Percentiles rank a stretch among this genome's conserved stretches.
Evolutionary conservation across 2,329 filamentous ascomycete genomes (phyloP).

Genomic region (Paramyrothecium sp.): DNA sequence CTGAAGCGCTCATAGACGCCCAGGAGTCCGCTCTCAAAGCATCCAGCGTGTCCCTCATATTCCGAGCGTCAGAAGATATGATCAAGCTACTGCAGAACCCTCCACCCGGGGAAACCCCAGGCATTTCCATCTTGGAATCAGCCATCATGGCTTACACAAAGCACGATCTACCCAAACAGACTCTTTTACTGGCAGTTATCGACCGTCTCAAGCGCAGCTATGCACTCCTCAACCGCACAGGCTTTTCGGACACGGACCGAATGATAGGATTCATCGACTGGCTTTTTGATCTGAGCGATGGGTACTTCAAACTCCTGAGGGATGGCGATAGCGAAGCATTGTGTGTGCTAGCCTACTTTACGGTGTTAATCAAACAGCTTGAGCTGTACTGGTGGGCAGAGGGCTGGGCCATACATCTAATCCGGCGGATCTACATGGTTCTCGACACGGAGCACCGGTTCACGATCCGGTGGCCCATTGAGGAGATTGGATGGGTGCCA

Average conservation of each 20-base stretch:
- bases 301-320: constrained; percentile 3
- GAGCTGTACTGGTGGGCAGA: constrained; percentile 10
- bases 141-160: constrained; percentile 2
- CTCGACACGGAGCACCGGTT: constrained; percentile 9
- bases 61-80: background rate
- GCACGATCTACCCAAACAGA: background rate
- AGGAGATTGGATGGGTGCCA: constrained; percentile 7
- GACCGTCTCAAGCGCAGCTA: constrained; percentile 5
- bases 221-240: background rate
- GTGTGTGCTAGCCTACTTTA: constrained; percentile 9
- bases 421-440: constrained; percentile 5
- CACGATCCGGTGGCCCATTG: constrained; percentile 9
- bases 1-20: constrained; percentile 12
- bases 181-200: constrained; percentile 1
- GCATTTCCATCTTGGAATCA: constrained; percentile 1
- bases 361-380: constrained; percentile 5
- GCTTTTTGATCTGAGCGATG: constrained; percentile 5
- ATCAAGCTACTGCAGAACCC: background rate
- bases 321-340: constrained; percentile 5
- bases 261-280: constrained; percentile 7
- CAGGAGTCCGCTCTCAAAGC: constrained; percentile 1
- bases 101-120: background rate
- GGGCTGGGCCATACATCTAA: constrained; percentile 9
- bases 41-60: constrained; percentile 6
- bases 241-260: background rate